phyloP scores from a whole-genome alignment of 331 rosid genomes.

The Prunus yedoensis region DNA sequence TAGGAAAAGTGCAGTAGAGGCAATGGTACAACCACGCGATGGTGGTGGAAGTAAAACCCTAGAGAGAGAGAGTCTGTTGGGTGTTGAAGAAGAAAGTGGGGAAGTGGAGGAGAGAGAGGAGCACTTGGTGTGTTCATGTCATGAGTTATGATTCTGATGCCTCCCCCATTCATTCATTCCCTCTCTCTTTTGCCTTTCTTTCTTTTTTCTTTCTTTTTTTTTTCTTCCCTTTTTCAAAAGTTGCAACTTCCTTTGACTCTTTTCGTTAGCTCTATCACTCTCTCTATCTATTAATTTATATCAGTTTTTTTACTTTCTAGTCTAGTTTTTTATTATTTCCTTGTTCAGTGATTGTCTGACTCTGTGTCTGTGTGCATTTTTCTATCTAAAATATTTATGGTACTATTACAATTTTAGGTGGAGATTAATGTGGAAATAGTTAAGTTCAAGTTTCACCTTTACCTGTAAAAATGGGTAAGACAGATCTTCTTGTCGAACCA shows the following conservation, averaged over 20 bases:
- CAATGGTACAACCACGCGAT: neutral
- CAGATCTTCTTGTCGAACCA: neutral
- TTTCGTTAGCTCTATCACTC: constrained; percentile 7
- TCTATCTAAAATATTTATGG: neutral
- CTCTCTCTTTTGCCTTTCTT: neutral
- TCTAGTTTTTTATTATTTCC: neutral
- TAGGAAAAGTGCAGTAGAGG: constrained; percentile 5
- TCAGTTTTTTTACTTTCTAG: constrained; percentile 14
- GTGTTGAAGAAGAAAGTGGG: constrained; percentile 8
- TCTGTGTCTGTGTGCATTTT: neutral
- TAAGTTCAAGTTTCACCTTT: neutral
- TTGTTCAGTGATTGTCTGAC: constrained; percentile 1
- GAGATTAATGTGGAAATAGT: neutral
- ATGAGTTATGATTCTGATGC: constrained; percentile 39
- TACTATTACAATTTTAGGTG: neutral
- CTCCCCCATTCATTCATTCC: constrained; percentile 30
- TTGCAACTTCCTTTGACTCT: constrained; percentile 28
- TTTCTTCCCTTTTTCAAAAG: neutral
- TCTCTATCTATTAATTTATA: neutral
- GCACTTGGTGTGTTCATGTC: constrained; percentile 40
- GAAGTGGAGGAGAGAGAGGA: constrained; percentile 34
- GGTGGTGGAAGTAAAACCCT: constrained; percentile 34
- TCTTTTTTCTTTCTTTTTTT: too few relatives aligned
- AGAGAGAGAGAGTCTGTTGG: constrained; percentile 24
- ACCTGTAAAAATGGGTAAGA: neutral